phyloP scores from a whole-genome alignment of 768 basidiomycete species.

The Boletus reticuloceps region DNA sequence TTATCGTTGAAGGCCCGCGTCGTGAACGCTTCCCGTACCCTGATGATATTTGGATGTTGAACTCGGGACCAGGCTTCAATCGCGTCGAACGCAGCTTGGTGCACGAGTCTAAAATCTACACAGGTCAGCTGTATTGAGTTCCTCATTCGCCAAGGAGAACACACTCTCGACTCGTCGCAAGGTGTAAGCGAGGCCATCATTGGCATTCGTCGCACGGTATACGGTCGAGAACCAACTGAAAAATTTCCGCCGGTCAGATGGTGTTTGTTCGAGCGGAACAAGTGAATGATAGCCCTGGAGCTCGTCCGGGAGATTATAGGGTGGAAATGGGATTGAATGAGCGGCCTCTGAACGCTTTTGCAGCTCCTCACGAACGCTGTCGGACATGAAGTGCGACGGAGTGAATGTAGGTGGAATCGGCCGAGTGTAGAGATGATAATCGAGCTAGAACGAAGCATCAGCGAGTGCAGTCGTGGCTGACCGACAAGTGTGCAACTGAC shows the following conservation, averaged over 20 bases:
- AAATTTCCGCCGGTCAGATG: conserved; percentile 64
- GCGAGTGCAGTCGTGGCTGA: neutral
- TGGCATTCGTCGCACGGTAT: conserved; percentile 75
- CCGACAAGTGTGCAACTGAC: conserved; percentile 38
- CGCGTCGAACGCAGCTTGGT: conserved; percentile 75
- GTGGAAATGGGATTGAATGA: conserved; percentile 36
- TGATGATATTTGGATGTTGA: conserved; percentile 81
- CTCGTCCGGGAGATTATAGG: conserved; percentile 74
- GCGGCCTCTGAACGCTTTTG: conserved; percentile 46
- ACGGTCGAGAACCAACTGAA: conserved; percentile 81
- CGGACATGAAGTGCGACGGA: conserved; percentile 81
- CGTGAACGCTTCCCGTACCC: conserved; percentile 90
- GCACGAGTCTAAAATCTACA: conserved; percentile 78
- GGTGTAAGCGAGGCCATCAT: conserved; percentile 75
- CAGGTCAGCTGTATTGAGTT: neutral
- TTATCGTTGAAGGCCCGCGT: conserved; percentile 89
- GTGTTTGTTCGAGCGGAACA: conserved; percentile 65
- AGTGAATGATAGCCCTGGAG: conserved; percentile 90
- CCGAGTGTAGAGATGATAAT: conserved; percentile 90
- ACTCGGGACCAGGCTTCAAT: conserved; percentile 87
- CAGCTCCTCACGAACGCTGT: conserved; percentile 63
- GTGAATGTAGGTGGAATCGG: conserved; percentile 56
- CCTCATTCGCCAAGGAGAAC: neutral
- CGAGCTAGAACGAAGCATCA: conserved; percentile 49
- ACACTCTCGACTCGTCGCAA: conserved; percentile 86